Base-by-base conservation (phyloP, 2,329 filamentous ascomycete species). In the Penicillium sp. region DNA sequence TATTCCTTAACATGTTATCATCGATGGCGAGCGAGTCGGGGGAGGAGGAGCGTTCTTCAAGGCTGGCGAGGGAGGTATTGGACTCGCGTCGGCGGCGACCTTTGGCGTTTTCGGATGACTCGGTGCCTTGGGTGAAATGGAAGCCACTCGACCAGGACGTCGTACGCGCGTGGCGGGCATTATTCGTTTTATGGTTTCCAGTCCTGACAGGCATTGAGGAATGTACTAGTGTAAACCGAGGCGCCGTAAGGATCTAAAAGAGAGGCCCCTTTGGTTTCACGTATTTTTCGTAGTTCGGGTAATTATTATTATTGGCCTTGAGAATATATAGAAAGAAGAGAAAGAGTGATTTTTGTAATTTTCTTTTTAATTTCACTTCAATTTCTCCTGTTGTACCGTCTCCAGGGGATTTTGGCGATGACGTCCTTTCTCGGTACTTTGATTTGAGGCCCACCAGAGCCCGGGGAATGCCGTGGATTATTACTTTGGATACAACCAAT, bases 141-240 rank as follows among this genome's bases (percentile, higher is more conserved):
- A 66, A 70, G 58, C 70, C 70, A 59, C 66, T 72, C 52, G 71
- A 68, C 71, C 72, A 72, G 54, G 72, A 74, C 58, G 69, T 73
- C 41, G 68, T 66, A 56, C 72, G 70, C 61, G 67, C 66, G 61
- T 74, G 72, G 61, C 67, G 70, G 60, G 70, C 71, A 73, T 73
- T 62, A 68, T 70, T 67, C 25, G 61, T 48, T 61, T 69, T 73
- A 59, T 69, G 62, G 50, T 55, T 56, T 39, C 60, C 60, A 19
- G 59, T 59, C 58, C 57, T 63, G 59, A 62, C 49, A 50, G 59
- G 63, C 70, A 66, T 60, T 68, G 63, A 60, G 55, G 64, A 62
- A 63, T 65, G 62, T 57, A 59, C 65, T 48, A 48, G 65, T 62
- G 60, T 65, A 61, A 61, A 58, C 52, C 54, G 57, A 38, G 53